These are phyloP conservation scores for Ustilago hordei DNA, from an alignment of 1,284 basidiomycete species.

Conservation along the genomic window DNA sequence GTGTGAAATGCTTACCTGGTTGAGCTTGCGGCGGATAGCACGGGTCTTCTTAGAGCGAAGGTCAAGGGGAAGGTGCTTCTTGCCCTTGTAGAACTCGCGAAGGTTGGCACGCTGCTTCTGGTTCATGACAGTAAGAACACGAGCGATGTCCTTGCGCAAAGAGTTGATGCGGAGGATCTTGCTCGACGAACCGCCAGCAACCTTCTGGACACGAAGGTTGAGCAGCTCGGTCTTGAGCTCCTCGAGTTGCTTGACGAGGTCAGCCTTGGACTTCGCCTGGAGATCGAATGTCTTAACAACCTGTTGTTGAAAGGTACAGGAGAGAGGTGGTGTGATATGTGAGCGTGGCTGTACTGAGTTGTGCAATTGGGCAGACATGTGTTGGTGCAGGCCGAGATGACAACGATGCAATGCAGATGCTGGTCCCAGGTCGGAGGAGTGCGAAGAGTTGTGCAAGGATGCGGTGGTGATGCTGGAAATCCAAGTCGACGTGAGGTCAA, in stretches of 20 bases:
- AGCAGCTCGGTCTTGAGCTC: slow-evolving; percentile 98
- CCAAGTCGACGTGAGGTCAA: not conserved
- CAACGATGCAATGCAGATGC: slow-evolving; percentile 1
- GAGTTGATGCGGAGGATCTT: slow-evolving; percentile 87
- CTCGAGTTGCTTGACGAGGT: slow-evolving; percentile 91
- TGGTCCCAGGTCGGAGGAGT: not conserved
- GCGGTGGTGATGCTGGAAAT: not conserved
- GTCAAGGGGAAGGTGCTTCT: slow-evolving; percentile 97
- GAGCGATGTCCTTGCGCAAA: slow-evolving; percentile 98
- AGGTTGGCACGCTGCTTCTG: slow-evolving; percentile 97
- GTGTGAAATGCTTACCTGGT: slow-evolving; percentile 75
- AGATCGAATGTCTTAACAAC: slow-evolving; percentile 95
- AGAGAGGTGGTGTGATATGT: not conserved
- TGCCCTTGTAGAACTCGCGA: slow-evolving; percentile 96
- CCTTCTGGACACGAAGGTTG: slow-evolving; percentile 92
- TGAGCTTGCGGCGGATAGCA: slow-evolving; percentile 94
- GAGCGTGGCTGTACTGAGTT: slow-evolving; percentile 6
- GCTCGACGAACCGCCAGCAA: slow-evolving; percentile 92
- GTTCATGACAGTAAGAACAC: slow-evolving; percentile 98
- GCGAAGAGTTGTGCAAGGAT: not conserved
- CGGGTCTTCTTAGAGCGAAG: slow-evolving; percentile 98
- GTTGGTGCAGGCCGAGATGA: slow-evolving; percentile 6
- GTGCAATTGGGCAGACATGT: not conserved
- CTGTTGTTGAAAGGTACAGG: slow-evolving; percentile 26
- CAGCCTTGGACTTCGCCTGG: slow-evolving; percentile 98